phyloP scores from a whole-genome alignment of 2,329 filamentous ascomycete genomes.

The Ophiostoma australiae region DNA sequence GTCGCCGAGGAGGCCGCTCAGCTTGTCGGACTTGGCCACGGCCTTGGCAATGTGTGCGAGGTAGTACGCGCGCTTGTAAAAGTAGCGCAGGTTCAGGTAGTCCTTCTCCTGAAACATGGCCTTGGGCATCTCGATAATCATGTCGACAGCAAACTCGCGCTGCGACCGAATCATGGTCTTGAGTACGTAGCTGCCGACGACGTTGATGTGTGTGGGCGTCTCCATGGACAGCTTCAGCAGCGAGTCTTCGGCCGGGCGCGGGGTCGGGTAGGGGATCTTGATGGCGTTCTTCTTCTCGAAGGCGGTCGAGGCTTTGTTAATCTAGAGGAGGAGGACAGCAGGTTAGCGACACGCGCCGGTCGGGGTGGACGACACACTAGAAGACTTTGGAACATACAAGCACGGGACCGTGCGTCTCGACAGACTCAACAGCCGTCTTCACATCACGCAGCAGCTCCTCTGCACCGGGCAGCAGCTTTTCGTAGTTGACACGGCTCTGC shows the following conservation, averaged over 20 bases:
- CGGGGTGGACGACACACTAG: background rate
- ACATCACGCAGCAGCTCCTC: constrained; percentile 48
- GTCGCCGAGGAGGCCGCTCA: constrained; percentile 51
- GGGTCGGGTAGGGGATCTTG: constrained; percentile 78
- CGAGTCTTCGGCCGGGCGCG: constrained; percentile 66
- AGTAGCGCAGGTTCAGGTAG: constrained; percentile 86
- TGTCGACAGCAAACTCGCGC: constrained; percentile 60
- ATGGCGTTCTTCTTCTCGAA: constrained; percentile 65
- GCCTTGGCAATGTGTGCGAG: constrained; percentile 72
- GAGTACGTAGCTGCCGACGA: constrained; percentile 80
- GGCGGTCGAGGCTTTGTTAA: constrained; percentile 61
- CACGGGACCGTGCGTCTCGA: constrained; percentile 46
- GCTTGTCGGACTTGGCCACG: constrained; percentile 52
- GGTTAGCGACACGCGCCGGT: background rate
- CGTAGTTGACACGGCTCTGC: constrained; percentile 51
- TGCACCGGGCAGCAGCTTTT: constrained; percentile 44
- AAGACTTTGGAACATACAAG: constrained; percentile 40
- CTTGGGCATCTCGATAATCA: constrained; percentile 80
- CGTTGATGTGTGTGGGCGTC: constrained; percentile 73
- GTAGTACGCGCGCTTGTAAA: constrained; percentile 91
- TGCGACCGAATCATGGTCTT: constrained; percentile 67
- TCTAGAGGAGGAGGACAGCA: constrained; percentile 40
- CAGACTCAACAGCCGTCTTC: constrained; percentile 50
- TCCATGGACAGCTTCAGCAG: constrained; percentile 78
- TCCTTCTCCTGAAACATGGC: constrained; percentile 88